Base-by-base conservation (phyloP, 441 rosid genomes). In the Populus hybrid region DNA sequence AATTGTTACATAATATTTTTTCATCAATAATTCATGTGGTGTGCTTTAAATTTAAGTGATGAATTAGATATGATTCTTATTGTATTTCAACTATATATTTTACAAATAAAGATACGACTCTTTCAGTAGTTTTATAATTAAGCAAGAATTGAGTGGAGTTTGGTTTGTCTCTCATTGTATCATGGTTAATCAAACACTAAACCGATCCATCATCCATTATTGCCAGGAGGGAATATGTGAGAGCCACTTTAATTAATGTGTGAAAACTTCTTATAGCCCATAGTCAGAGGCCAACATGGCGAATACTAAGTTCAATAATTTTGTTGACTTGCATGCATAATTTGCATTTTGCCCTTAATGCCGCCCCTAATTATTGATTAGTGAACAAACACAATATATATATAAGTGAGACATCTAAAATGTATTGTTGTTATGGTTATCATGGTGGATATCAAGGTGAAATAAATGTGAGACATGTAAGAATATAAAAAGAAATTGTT, bases 251-350 rank as follows among this genome's bases (percentile, higher is more conserved):
- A 40, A 72, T 38, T 59, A n/a, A 56, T 64, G 53, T 50, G 75
- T 26, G 76, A 36, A 56, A 72, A 64, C 77, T 75, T 74, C 74
- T 79, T 26, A 2, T 53, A 18, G 61, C 64, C 8, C 64, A 59
- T n/a, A n/a, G n/a, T n/a, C n/a, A n/a, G n/a, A n/a, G n/a, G n/a
- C n/a, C n/a, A n/a, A n/a, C n/a, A n/a, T n/a, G n/a, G n/a, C n/a
- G n/a, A n/a, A n/a, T n/a, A n/a, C n/a, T n/a, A n/a, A n/a, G n/a
- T n/a, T n/a, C n/a, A n/a, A n/a, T n/a, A n/a, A n/a, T n/a, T n/a
- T n/a, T n/a, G n/a, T n/a, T n/a, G n/a, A n/a, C n/a, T n/a, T n/a
- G n/a, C n/a, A n/a, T n/a, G n/a, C n/a, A n/a, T n/a, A n/a, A n/a
- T n/a, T n/a, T n/a, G n/a, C n/a, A n/a, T n/a, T n/a, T n/a, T n/a